Percentiles rank a stretch among this genome's conserved stretches.
These are phyloP conservation scores for Neocallimastix lanati DNA, from an alignment of 192 early-diverging fungal genomes.

Conservation along the genomic window DNA sequence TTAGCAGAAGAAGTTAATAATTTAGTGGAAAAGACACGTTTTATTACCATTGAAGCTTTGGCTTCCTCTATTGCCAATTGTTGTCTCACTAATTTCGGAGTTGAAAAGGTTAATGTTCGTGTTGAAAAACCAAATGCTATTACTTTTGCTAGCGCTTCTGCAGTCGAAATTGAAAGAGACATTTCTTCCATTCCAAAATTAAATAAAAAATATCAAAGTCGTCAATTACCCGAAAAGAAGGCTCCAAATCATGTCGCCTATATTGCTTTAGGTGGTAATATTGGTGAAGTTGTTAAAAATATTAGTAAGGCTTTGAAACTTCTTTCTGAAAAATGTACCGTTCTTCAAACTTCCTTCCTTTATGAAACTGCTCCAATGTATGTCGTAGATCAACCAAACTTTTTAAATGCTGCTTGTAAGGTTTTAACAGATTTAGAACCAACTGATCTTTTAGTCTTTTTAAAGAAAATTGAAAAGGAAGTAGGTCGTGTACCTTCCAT, in stretches of 20 bases:
- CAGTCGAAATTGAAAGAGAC: conserved; percentile 74
- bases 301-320: conserved; percentile 50
- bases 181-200: conserved; percentile 1
- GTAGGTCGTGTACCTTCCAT: conserved; percentile 51
- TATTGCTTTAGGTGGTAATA: conserved; percentile 77
- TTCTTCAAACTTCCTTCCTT: conserved; percentile 84
- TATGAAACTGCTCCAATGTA: conserved; percentile 98
- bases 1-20: conserved; percentile 59
- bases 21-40: conserved; percentile 69
- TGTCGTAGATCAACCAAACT: conserved; percentile 69
- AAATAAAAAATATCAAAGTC: not conserved
- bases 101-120: conserved; percentile 71
- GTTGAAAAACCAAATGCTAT: conserved; percentile 93
- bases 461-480: conserved; percentile 69
- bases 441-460: conserved; percentile 38
- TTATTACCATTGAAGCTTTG: conserved; percentile 91
- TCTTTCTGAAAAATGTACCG: conserved; percentile 18
- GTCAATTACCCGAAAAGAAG: not conserved
- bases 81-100: conserved; percentile 57
- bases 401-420: conserved; percentile 78
- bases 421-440: conserved; percentile 62
- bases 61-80: conserved; percentile 61
- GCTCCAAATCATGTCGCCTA: conserved; percentile 35
- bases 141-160: conserved; percentile 73
- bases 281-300: conserved; percentile 65